Base-by-base conservation (phyloP, 2,329 filamentous ascomycete genomes). In the Emmonsiellopsis sp. region DNA sequence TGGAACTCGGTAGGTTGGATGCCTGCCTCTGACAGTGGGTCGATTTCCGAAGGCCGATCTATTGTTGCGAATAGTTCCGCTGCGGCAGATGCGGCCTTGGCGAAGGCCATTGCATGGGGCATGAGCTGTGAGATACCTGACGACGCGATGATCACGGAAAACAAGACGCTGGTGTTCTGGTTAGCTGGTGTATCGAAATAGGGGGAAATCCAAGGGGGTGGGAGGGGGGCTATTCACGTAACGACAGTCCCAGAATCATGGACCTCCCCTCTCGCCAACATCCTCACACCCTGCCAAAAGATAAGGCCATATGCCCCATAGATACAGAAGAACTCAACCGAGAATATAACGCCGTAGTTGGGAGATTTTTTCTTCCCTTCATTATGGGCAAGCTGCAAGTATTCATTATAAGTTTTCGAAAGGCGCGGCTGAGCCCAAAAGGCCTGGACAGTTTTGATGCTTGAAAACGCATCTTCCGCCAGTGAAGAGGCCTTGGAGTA, bases 391-490 rank as follows among this genome's bases (percentile, higher is more conserved):
- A 70, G 63, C 30, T 62, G 57, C 3, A 79, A 65, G 41, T 68
- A 67, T 9, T 63, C 63, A 49, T 78, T 71, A 55, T 78, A 79
- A 55, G 66, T 71, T 13, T 61, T 57, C 2, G 69, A 65, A 40
- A 79, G 63, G 49, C 74, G 69, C 4, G 68, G 63, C 34, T 73
- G 69, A 3, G 75, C 68, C 58, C 74, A 73, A 59, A 78, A 79
- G 1, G 73, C 73, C 54, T 72, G 70, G 15, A 79, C 72, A 0
- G 74, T 79, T 8, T 70, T 68, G 53, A 79, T 72, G 3, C 71
- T 73, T 2, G 69, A 70, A 42, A 79, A 67, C 0, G 73, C 71
- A 54, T 79, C 76, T 61, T 78, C 72, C 1, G 75, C 75, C 3
- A 79, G 61, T 3, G 67, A 61, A 1, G 69, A 73, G 3, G 73